A percentile compares a stretch with the other conserved stretches of the same genome.
These are phyloP conservation scores for Eragrostis tef DNA, from an alignment of 202 grass and related monocot genomes.

Conservation along the genomic window DNA sequence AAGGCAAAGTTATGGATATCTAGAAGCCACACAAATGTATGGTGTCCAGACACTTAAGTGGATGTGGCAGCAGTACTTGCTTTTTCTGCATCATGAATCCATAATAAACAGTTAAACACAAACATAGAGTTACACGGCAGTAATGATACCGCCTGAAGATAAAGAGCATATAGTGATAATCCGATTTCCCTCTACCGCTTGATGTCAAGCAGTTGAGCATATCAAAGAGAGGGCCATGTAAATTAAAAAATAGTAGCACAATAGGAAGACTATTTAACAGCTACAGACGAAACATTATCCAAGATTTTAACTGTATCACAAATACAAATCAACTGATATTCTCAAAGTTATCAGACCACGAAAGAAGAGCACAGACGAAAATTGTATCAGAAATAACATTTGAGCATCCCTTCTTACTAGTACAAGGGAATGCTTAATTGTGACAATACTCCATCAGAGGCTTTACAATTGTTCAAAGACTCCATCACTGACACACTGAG, in stretches of 20 bases:
- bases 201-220: neutral
- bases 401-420: slow-evolving; percentile 34
- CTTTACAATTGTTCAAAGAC: slow-evolving; percentile 20
- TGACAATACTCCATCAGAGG: slow-evolving; percentile 39
- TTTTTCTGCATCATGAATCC: slow-evolving; percentile 5
- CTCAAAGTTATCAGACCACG: slow-evolving; percentile 16
- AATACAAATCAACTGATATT: slow-evolving; percentile 21
- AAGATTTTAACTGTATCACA: slow-evolving; percentile 20
- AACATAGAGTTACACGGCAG: neutral
- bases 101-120: slow-evolving; percentile 32
- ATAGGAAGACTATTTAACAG: slow-evolving; percentile 3
- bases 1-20: neutral
- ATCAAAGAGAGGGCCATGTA: neutral
- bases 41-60: neutral
- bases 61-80: neutral
- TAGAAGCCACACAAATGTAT: neutral
- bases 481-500: slow-evolving; percentile 30
- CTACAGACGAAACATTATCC: neutral
- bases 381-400: slow-evolving; percentile 36
- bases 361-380: neutral
- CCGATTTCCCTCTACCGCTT: neutral
- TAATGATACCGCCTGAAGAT: slow-evolving; percentile 22
- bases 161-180: neutral
- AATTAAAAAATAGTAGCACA: neutral
- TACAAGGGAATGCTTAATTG: slow-evolving; percentile 43